Evolutionary conservation across 768 basidiomycete genomes (phyloP), one percentile per base, ranked within the genome.

Genomic region (Rhodotorula graminis): DNA sequence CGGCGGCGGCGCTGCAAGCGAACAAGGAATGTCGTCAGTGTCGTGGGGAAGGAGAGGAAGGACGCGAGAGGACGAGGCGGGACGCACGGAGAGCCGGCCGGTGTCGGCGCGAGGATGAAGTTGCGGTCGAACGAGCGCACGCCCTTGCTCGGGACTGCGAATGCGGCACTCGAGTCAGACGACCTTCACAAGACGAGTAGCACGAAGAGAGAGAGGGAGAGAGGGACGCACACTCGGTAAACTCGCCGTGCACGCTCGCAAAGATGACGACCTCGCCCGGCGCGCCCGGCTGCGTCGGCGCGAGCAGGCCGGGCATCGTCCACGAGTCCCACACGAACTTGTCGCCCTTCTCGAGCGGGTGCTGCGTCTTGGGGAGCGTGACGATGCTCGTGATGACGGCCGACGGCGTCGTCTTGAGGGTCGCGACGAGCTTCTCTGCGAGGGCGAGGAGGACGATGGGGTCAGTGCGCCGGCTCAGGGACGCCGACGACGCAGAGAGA

Each of bases 121-220:
- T 91, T 88, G 69, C 96, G 86, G 80, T 96, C 93, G 81, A 99
- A 99, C 31, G 93, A 95, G 59, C 95, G 87, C 33, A 92, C 82
- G 19, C 93, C 93, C 65, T 87, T 86, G 16, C 87, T 84, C 40
- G 89, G 88, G 75, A 86, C 89, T 90, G 75, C 3, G 67, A 59
- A 61, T 44, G 53, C 6, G 44, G 31, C 7, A 9, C 40, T 19
- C 3, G 62, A 59, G 49, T 33, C 53, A n/a, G 3, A n/a, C n/a
- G n/a, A n/a, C n/a, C n/a, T n/a, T n/a, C 16, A 29, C 50, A 23
- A 3, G 23, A 25, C 18, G 27, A 29, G 14, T 15, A 37, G 37
- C 5, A 37, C 9, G 61, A 73, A 70, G 47, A 3, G 23, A 25
- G 23, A 25, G 61, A 72, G 70, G 70, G 25, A 25, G 21, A 27